Base-by-base conservation (phyloP, 2,329 filamentous ascomycete genomes). In the Fusarium transvaalense region DNA sequence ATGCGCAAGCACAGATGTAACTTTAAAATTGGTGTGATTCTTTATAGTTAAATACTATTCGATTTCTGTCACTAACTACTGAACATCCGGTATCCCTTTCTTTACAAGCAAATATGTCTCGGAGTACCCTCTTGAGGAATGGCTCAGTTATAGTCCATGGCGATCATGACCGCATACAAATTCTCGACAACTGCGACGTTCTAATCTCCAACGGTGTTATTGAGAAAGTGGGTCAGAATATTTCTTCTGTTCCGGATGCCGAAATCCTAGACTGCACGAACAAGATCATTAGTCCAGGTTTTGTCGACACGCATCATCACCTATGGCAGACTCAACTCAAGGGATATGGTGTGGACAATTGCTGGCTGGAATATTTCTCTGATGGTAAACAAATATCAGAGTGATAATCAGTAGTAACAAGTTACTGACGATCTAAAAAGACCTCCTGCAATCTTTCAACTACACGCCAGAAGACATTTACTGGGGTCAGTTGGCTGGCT, bases 291-390 rank as follows among this genome's bases (percentile, higher is more conserved):
- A 54, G 47, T 23, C 68, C 66, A 0, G 68, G 66, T 2, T 69
- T 70, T 39, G 41, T 69, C 14, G 64, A 69, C 9, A 67, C 63
- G 5, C 66, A 70, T 4, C 66, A 66, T 29, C 68, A 70, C n/a
- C 12, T 64, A 4, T 68, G 59, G 64, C 64, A 67, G 12, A 68
- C 65, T 0, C 56, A 59, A 29, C 50, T 59, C 2, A 59, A 56
- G 10, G 56, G 50, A 2, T 31, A 57, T 7, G 48, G 45, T 0
- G 21, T 48, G 4, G 53, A 56, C 2, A n/a, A 56, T 4, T 52
- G 17, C 34, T 56, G 45, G 53, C 3, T 56, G 5, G 45, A 56
- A 4, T 56, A 56, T n/a, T 56, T 56, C 0, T 56, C 53, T 6
- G 53, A 52, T 1, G 53, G 53, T 52, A 5, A 39, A 23, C 17